These are phyloP conservation scores for Salix caprea DNA, from an alignment of 345 rosid genomes.

Conservation along the genomic window DNA sequence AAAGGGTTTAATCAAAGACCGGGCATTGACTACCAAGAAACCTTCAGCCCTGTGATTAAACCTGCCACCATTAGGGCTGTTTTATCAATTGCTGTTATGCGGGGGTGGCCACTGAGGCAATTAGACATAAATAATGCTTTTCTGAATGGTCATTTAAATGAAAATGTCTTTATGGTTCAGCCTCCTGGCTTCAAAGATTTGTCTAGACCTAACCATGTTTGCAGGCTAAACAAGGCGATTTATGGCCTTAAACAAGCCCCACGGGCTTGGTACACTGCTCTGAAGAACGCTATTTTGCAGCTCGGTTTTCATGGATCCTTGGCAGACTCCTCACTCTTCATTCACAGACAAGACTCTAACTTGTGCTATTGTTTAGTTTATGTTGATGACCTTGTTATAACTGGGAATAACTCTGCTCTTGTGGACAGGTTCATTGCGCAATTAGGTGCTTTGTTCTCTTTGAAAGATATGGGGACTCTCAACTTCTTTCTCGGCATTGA, in stretches of 20 bases:
- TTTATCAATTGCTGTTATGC: background rate
- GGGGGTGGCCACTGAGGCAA: background rate
- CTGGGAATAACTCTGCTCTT: too few species aligned
- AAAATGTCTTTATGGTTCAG: background rate
- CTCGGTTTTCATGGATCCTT: too few species aligned
- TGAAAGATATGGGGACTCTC: too few species aligned
- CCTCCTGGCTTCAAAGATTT: background rate
- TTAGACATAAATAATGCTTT: background rate
- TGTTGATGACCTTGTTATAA: too few species aligned
- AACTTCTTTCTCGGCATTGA: too few species aligned
- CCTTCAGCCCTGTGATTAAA: background rate
- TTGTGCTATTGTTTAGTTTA: too few species aligned
- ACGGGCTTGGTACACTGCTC: background rate
- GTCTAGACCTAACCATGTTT: background rate
- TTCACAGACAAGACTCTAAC: too few species aligned
- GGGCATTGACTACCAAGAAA: background rate
- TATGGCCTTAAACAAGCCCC: background rate
- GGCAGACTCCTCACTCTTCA: too few species aligned
- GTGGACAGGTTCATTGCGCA: too few species aligned
- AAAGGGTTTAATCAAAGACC: background rate
- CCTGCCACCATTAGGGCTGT: background rate
- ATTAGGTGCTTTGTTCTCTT: too few species aligned
- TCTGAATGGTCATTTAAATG: background rate
- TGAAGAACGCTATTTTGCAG: accelerated
- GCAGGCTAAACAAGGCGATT: background rate